Evolutionary conservation across 2,329 filamentous ascomycete genomes (phyloP).

Genomic region (Sporothrix inflata): DNA sequence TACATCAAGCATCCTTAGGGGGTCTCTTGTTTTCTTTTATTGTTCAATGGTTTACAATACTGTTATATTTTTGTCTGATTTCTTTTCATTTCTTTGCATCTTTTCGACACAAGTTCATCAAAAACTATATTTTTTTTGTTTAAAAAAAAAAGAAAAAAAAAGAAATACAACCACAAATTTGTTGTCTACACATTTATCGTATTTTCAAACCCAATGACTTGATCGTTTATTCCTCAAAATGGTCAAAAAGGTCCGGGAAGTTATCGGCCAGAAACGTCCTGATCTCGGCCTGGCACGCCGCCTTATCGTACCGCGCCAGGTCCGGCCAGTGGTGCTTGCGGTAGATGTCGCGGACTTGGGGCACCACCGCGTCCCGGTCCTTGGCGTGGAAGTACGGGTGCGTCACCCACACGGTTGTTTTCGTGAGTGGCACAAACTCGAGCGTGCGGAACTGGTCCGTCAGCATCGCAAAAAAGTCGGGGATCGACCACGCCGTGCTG

Average conservation of each 20-base stretch:
- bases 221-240: not conserved
- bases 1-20: too few relatives aligned
- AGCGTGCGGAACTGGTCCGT: conserved; percentile 37
- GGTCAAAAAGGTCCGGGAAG: not conserved
- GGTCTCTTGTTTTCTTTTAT: not conserved
- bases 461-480: conserved; percentile 38
- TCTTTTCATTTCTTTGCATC: not conserved
- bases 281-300: conserved; percentile 36
- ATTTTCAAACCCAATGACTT: not conserved
- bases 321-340: conserved; percentile 42
- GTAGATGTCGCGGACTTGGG: conserved; percentile 38
- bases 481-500: conserved; percentile 36
- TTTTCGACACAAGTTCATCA: not conserved
- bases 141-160: not conserved
- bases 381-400: conserved; percentile 34
- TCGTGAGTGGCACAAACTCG: conserved; percentile 35
- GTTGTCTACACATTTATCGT: not conserved
- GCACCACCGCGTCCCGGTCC: conserved; percentile 31
- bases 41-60: not conserved
- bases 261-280: not conserved
- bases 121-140: not conserved
- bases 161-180: not conserved
- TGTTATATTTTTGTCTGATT: not conserved
- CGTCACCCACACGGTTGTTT: conserved; percentile 30
- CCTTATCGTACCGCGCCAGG: conserved; percentile 38